Evolutionary conservation across 2,329 filamentous ascomycete species (phyloP).

Genomic region (Colletotrichum scovillei): DNA sequence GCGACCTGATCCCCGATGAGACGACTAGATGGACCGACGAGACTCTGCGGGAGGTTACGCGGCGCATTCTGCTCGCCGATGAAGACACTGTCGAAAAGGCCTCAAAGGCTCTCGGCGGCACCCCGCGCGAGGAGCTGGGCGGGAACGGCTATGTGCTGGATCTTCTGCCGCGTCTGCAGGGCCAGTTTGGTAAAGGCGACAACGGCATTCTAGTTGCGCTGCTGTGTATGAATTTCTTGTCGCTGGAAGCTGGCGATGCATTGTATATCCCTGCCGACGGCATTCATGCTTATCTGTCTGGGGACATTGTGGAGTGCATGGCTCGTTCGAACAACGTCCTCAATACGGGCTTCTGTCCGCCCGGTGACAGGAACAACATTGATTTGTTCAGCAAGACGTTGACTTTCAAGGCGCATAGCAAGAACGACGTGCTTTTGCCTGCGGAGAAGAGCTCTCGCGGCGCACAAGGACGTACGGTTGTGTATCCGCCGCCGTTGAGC

Average conservation of each 20-base stretch:
- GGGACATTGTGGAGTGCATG: constrained; percentile 85
- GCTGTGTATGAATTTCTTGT: constrained; percentile 79
- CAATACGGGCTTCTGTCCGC: constrained; percentile 79
- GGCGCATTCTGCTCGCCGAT: constrained; percentile 64
- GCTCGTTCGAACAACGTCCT: constrained; percentile 80
- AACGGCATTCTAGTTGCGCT: constrained; percentile 77
- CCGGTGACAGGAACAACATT: constrained; percentile 70
- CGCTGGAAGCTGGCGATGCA: constrained; percentile 72
- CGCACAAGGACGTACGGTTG: constrained; percentile 68
- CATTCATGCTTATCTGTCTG: constrained; percentile 78
- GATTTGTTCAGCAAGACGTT: constrained; percentile 73
- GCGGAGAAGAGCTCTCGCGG: constrained; percentile 50
- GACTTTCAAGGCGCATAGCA: constrained; percentile 71
- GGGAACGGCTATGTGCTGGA: constrained; percentile 68
- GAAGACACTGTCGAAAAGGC: constrained; percentile 63
- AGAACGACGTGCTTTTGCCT: constrained; percentile 66
- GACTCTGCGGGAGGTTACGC: constrained; percentile 66
- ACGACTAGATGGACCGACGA: constrained; percentile 65
- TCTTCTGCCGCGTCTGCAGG: constrained; percentile 72
- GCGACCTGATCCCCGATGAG: constrained; percentile 61
- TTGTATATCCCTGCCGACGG: constrained; percentile 80
- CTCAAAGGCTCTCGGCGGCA: constrained; percentile 61
- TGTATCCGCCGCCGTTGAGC: constrained; percentile 75
- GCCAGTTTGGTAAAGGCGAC: constrained; percentile 73
- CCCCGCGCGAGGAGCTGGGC: constrained; percentile 60